Base-by-base conservation (phyloP, 2,329 filamentous ascomycete genomes). In the Onygenales sp. region DNA sequence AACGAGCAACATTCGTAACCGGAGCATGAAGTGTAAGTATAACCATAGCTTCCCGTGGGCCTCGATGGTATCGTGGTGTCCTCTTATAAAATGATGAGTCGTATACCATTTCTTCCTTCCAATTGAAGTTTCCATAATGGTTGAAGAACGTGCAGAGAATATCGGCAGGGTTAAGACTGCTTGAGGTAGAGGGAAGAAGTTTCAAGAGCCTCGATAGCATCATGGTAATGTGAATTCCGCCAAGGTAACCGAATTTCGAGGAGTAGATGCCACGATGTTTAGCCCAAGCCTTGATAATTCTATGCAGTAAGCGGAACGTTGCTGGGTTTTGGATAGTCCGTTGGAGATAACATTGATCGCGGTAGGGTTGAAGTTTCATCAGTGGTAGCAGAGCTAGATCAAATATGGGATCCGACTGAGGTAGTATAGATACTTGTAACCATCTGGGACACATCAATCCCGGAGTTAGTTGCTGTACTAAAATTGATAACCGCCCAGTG, bases 191-290 rank as follows among this genome's bases (percentile, higher is more conserved):
- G 32, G 71, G 67, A 4, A 82, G 63, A 21, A 77, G 63, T 63
- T 87, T 86, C 65, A 77, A 78, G 0, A 87, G 68, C 13, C 79
- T 76, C 0, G 79, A 75, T 7, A 87, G 70, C 62, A 87, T 72
- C 21, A 85, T 67, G 0, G 80, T 77, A 51, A 87, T 79, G 58
- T 86, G 83, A 17, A 85, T 79, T 3, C 83, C 83, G 5, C 81
- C 78, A 0, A 87, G 71, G 55, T 81, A 84, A 0, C 84, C 84
- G 59, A 86, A 86, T 47, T 76, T 80, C 1, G 82, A 76, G 0
- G 81, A 77, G 63, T 86, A 87, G 13, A 87, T 72, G 1, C 84
- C 84, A 6, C 80, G 76, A 9, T 74, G 68, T 52, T 75, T 74
- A 1, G 84, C 81, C 84, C 84, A 87, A 1, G 75, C 70, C 60